These are phyloP conservation scores for Aspergillus calidoustus DNA, from an alignment of 2,329 filamentous ascomycete genomes.

Conservation along the genomic window DNA sequence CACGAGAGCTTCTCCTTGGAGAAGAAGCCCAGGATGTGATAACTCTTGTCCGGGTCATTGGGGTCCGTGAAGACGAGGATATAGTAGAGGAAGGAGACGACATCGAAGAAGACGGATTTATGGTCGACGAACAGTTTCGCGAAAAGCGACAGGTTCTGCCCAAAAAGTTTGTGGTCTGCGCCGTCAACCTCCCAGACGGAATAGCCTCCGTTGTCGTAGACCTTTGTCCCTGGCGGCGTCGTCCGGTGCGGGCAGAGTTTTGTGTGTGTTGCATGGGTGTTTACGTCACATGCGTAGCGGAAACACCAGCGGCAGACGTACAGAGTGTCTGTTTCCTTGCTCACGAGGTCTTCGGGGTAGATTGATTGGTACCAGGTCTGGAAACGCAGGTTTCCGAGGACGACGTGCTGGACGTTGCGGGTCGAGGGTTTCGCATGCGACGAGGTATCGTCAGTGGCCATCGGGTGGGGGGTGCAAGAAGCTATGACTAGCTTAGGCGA, in stretches of 20 bases:
- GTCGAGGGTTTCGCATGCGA: slow-evolving; percentile 51
- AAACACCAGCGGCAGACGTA: slow-evolving; percentile 95
- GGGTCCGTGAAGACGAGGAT: slow-evolving; percentile 76
- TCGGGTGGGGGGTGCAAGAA: slow-evolving; percentile 22
- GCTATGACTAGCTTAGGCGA: neutral
- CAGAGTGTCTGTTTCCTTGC: slow-evolving; percentile 61
- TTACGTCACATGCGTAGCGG: slow-evolving; percentile 70
- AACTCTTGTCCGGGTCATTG: slow-evolving; percentile 37
- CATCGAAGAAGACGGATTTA: slow-evolving; percentile 98
- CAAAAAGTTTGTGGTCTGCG: slow-evolving; percentile 84
- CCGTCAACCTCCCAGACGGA: slow-evolving; percentile 93
- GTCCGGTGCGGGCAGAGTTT: slow-evolving; percentile 58
- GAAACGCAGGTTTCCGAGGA: slow-evolving; percentile 82
- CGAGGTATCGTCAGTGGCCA: slow-evolving; percentile 34
- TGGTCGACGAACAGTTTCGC: slow-evolving; percentile 97
- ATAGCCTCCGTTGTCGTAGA: slow-evolving; percentile 81
- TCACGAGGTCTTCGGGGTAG: slow-evolving; percentile 72
- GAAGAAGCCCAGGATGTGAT: slow-evolving; percentile 90
- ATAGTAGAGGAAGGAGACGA: slow-evolving; percentile 92
- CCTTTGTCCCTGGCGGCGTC: slow-evolving; percentile 69
- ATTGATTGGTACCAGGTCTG: slow-evolving; percentile 92
- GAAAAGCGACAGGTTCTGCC: slow-evolving; percentile 93
- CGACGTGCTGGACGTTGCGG: slow-evolving; percentile 84
- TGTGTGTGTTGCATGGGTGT: slow-evolving; percentile 43
- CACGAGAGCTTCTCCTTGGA: slow-evolving; percentile 98